Evolutionary conservation across 495 filamentous ascomycete genomes (phyloP).

Genomic region (Neurospora tetrasperma): DNA sequence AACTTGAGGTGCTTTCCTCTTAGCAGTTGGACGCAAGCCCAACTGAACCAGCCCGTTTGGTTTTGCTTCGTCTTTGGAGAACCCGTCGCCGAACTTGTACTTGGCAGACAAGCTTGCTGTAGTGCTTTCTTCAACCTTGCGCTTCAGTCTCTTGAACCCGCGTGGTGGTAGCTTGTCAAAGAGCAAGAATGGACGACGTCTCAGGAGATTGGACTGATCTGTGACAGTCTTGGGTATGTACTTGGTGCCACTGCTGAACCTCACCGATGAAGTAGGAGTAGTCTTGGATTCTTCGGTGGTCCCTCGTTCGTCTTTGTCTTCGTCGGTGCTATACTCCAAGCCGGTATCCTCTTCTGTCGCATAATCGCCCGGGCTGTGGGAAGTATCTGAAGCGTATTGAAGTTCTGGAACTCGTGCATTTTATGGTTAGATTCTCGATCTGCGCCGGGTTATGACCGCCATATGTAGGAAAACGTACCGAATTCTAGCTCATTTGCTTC

Average conservation of each 20-base stretch:
- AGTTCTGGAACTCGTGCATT: background rate
- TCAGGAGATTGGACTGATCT: conserved; percentile 1
- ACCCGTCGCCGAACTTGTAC: conserved; percentile 13
- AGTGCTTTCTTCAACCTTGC: background rate
- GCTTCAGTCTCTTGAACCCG: conserved; percentile 12
- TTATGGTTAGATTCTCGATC: background rate
- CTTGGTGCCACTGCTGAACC: background rate
- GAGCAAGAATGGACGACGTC: conserved; percentile 13
- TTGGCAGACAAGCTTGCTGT: background rate
- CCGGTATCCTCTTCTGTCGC: background rate
- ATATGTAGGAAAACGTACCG: background rate
- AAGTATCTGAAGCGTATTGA: background rate
- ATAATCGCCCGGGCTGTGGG: background rate
- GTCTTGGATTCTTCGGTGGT: background rate
- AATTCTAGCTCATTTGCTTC: background rate
- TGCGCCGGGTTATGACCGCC: background rate
- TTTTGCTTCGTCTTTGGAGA: conserved; percentile 16
- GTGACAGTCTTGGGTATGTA: background rate
- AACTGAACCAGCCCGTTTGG: conserved; percentile 9
- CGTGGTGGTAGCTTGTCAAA: conserved; percentile 9
- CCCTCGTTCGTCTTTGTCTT: background rate
- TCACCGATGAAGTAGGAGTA: background rate
- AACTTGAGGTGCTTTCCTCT: conserved; percentile 1
- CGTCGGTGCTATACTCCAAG: background rate
- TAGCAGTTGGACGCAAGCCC: background rate